Evolutionary conservation across 1,284 basidiomycete genomes (phyloP).

Genomic region (Vanrija pseudolonga): DNA sequence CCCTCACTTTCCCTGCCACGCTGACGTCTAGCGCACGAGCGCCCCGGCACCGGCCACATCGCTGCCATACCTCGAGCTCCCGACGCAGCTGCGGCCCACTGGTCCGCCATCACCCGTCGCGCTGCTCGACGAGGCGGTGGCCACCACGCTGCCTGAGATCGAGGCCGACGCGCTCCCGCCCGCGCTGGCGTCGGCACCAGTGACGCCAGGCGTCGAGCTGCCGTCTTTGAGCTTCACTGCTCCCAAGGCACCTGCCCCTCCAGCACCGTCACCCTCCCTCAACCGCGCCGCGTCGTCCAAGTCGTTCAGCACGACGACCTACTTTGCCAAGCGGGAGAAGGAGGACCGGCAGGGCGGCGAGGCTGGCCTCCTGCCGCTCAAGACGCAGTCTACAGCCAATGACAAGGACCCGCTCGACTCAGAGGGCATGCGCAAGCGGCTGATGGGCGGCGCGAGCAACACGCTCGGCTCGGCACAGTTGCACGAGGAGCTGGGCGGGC

Average conservation of each 20-base stretch:
- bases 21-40: constrained; percentile 7
- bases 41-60: constrained; percentile 8
- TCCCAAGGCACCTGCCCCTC: background rate
- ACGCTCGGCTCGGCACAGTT: constrained; percentile 37
- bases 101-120: constrained; percentile 6
- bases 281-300: background rate
- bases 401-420: constrained; percentile 1
- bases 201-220: background rate
- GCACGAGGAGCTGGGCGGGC: constrained; percentile 50
- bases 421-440: constrained; percentile 16
- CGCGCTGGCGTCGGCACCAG: background rate
- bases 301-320: constrained; percentile 18
- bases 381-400: constrained; percentile 6
- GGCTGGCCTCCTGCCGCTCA: constrained; percentile 32
- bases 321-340: constrained; percentile 27
- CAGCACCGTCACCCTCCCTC: background rate
- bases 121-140: constrained; percentile 10
- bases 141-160: constrained; percentile 5
- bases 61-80: constrained; percentile 11
- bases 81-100: constrained; percentile 4
- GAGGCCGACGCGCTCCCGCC: constrained; percentile 2
- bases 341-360: constrained; percentile 32
- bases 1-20: background rate
- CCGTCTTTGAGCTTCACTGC: background rate
- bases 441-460: constrained; percentile 5